phyloP scores from a whole-genome alignment of 306 rosid species.

The Medicago lupulina region DNA sequence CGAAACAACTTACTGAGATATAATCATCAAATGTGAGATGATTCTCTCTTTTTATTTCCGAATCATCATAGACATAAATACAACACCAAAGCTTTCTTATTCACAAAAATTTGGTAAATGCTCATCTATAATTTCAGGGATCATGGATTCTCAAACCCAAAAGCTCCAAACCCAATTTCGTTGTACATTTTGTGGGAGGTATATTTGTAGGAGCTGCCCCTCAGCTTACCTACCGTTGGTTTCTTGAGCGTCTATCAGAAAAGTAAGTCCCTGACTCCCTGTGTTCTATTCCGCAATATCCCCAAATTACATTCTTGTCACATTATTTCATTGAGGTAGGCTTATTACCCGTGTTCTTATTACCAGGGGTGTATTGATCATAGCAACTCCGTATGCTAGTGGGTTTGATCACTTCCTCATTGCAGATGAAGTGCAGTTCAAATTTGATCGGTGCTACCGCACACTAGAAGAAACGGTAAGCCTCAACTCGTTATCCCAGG shows the following conservation, averaged over 20 bases:
- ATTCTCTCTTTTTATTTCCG: neutral
- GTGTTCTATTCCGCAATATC: constrained; percentile 10
- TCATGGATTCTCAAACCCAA: constrained; percentile 94
- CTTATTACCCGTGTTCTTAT: neutral
- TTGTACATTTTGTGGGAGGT: constrained; percentile 94
- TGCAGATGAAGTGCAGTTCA: constrained; percentile 96
- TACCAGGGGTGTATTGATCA: constrained; percentile 79
- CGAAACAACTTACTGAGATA: neutral
- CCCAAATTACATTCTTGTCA: constrained; percentile 8
- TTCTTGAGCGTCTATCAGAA: constrained; percentile 89
- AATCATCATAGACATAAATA: too few relatives aligned
- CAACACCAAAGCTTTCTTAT: neutral
- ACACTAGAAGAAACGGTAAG: constrained; percentile 69
- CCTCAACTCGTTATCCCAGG: constrained; percentile 34
- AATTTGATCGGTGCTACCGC: constrained; percentile 89
- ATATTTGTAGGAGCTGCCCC: constrained; percentile 99
- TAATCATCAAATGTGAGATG: neutral
- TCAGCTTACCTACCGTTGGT: constrained; percentile 93
- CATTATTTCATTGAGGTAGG: constrained; percentile 3
- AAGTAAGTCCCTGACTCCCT: constrained; percentile 61
- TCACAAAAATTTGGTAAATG: too few relatives aligned
- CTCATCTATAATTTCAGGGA: constrained; percentile 78
- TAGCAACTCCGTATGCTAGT: constrained; percentile 98
- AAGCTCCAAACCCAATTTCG: constrained; percentile 66
- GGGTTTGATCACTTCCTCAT: constrained; percentile 97